phyloP scores from a whole-genome alignment of 2,329 filamentous ascomycete species.

The Coniochaeta sp. region DNA sequence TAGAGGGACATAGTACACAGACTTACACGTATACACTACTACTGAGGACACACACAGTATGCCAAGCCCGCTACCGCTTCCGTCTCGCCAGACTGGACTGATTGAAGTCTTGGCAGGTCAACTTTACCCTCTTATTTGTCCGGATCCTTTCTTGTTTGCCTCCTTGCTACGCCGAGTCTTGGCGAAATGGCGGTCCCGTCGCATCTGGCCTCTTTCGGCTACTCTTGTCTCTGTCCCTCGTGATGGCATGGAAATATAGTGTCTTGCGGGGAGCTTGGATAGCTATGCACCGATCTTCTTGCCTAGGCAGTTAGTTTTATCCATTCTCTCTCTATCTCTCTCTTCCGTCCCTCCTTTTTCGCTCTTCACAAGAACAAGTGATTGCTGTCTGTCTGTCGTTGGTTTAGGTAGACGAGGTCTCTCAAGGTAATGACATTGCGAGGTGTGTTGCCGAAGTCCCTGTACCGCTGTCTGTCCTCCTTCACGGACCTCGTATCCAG shows the following conservation, averaged over 20 bases:
- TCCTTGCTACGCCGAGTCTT: background rate
- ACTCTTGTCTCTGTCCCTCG: background rate
- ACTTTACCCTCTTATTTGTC: background rate
- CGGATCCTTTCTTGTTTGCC: background rate
- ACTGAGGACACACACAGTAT: background rate
- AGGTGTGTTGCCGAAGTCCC: background rate
- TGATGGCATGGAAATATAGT: background rate
- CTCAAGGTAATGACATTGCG: too few relatives aligned
- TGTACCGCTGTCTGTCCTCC: background rate
- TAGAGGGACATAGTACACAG: too few relatives aligned
- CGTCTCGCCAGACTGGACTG: background rate
- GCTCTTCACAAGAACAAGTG: background rate
- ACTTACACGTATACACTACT: too few relatives aligned
- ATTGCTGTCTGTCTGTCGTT: background rate
- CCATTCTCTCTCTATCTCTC: background rate
- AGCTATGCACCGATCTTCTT: background rate
- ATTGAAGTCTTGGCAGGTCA: background rate
- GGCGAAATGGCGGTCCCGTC: background rate
- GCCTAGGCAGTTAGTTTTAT: background rate
- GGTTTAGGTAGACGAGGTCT: too few relatives aligned
- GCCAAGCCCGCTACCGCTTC: background rate
- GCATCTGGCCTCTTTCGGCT: background rate
- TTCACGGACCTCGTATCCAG: background rate
- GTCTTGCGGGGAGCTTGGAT: background rate
- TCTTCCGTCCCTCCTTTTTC: background rate